These are phyloP conservation scores for Pholiota molesta DNA, from an alignment of 768 basidiomycete genomes.

Conservation along the genomic window DNA sequence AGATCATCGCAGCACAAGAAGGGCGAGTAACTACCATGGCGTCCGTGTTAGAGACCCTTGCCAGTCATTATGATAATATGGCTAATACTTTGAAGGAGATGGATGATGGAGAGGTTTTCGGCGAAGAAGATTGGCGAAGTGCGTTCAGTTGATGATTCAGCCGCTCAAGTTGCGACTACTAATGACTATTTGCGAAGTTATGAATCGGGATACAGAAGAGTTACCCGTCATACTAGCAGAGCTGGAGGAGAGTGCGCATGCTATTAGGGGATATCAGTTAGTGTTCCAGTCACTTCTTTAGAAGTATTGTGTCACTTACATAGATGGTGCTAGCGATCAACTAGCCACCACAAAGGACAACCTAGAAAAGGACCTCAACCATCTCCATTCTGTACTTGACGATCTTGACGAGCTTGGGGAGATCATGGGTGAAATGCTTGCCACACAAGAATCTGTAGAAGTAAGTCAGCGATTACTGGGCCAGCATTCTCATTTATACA, in stretches of 20 bases:
- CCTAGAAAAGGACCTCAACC: slow-evolving; percentile 50
- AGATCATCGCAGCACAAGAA: slow-evolving; percentile 59
- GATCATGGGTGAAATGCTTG: slow-evolving; percentile 79
- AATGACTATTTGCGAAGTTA: slow-evolving; percentile 45
- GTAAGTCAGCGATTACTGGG: slow-evolving; percentile 33
- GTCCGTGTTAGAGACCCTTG: slow-evolving; percentile 66
- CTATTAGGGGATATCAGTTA: slow-evolving; percentile 62
- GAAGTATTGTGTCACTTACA: not conserved
- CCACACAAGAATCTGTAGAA: slow-evolving; percentile 69
- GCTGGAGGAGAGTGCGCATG: slow-evolving; percentile 58
- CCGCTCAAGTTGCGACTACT: not conserved
- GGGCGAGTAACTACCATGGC: slow-evolving; percentile 69
- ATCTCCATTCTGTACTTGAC: slow-evolving; percentile 52
- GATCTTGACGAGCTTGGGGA: slow-evolving; percentile 79
- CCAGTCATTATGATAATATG: slow-evolving; percentile 81
- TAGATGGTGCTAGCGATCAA: slow-evolving; percentile 45
- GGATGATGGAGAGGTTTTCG: slow-evolving; percentile 69
- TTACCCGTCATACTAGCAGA: slow-evolving; percentile 76
- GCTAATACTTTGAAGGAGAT: slow-evolving; percentile 63
- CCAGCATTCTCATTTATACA: not conserved
- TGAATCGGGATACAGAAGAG: slow-evolving; percentile 82
- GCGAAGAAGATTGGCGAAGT: slow-evolving; percentile 74
- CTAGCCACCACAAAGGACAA: slow-evolving; percentile 46
- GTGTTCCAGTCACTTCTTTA: slow-evolving; percentile 23
- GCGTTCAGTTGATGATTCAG: slow-evolving; percentile 8